Conservation (phyloP, 306 rosid species). For the Dalbergia cochinchinensis region DNA sequence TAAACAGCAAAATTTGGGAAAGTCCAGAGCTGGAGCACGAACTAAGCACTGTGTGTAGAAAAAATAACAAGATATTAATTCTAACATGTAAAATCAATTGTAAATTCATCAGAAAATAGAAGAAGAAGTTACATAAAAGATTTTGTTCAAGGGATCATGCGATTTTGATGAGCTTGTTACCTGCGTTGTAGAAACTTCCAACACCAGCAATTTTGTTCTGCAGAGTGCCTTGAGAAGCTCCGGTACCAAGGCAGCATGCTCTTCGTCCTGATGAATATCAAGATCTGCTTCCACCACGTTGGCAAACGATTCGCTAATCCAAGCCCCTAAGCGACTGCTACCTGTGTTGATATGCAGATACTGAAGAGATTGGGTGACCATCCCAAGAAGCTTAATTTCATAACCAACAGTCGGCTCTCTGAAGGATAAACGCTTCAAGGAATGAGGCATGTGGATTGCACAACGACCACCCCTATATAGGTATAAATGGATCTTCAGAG, state of each 20-base stretch:
- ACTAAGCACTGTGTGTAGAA: too few relatives aligned
- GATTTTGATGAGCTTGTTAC: not conserved
- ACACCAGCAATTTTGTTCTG: not conserved
- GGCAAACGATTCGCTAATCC: not conserved
- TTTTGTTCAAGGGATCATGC: too few relatives aligned
- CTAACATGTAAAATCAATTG: not conserved
- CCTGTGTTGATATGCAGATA: not conserved
- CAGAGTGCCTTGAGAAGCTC: not conserved
- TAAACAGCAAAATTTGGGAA: not conserved
- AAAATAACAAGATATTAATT: not conserved
- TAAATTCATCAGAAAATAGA: too few relatives aligned
- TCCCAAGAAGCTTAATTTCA: not conserved
- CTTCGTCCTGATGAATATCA: too few relatives aligned
- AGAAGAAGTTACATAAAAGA: not conserved
- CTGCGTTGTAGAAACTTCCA: not conserved
- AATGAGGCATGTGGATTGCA: not conserved
- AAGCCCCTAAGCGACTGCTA: not conserved
- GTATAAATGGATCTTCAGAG: not conserved
- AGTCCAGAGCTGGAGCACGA: not conserved
- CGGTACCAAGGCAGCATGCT: too few relatives aligned
- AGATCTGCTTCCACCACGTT: not conserved
- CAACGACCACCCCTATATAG: too few relatives aligned
- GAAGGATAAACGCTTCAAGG: not conserved
- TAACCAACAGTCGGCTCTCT: too few relatives aligned
- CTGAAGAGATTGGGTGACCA: not conserved